Evolutionary conservation across 371 early-diverging fungal genomes (phyloP), one percentile per base, ranked within the genome.

Genomic region (Mortierella sp.): DNA sequence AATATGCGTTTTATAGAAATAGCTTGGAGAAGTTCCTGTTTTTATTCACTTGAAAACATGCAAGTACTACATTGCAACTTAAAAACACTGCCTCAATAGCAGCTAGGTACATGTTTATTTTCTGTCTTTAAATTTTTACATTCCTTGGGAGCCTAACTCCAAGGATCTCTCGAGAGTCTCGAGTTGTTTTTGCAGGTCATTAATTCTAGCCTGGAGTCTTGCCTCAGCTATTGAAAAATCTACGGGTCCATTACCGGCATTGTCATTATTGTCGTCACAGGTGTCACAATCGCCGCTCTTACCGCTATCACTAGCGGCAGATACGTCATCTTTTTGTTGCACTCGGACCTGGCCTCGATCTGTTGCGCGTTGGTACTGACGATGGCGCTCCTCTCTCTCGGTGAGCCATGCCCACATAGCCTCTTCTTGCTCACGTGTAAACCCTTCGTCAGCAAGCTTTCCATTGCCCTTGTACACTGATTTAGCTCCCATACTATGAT

Each of bases 341-440:
- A 22, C 15, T 23, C 55, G 35, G 9, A n/a, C 31, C 72, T 64
- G 56, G 4, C 64, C 68, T 23, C 66, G 35, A 15, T 43, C 63
- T 5, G 28, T 63, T 43, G 49, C 32, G 13, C 61, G 74, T 28
- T 73, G 80, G 19, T 56, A 61, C 19, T 42, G 64, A 29, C 69
- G 76, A 19, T 70, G 51, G 12, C 63, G 23, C 22, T 55, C 76
- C 32, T 76, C 76, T 26, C 76, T 66, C 49, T 70, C 76, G 10
- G 76, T 76, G 17, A 76, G 64, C 76, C 76, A 76, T 6, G 71
- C 71, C 76, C 76, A 76, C 76, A 76, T 72, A 1, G 79, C 68
- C 13, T 78, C 79, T 57, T 68, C 79, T 28, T 78, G 64, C 13
- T 78, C 70, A 28, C 42, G 59, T 0, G 57, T 55, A 49, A 67